A percentile compares a stretch with the other conserved stretches of the same genome.
Conservation (phyloP, 2,329 filamentous ascomycete genomes). For the Colletotrichum ledebouriae region DNA sequence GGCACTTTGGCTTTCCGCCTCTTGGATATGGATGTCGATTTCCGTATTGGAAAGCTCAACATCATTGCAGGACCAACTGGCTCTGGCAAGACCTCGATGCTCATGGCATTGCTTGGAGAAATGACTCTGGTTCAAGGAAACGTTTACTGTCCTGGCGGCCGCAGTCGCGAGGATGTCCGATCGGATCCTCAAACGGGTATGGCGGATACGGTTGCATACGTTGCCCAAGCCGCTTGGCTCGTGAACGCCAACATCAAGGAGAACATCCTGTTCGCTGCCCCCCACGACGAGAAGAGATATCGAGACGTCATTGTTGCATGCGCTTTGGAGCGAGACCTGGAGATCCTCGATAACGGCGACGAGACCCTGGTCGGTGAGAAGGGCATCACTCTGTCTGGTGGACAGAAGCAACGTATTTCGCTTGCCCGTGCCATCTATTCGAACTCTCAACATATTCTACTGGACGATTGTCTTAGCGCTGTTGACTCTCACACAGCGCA, state of each 20-base stretch:
- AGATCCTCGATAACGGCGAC: constrained; percentile 93
- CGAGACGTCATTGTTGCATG: constrained; percentile 90
- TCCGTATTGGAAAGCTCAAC: constrained; percentile 88
- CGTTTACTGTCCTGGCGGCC: constrained; percentile 87
- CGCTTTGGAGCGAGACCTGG: constrained; percentile 88
- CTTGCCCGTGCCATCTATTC: constrained; percentile 98
- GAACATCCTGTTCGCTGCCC: constrained; percentile 92
- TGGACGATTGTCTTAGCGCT: constrained; percentile 96
- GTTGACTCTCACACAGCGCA: constrained; percentile 98
- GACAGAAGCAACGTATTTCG: constrained; percentile 97
- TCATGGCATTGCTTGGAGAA: constrained; percentile 96
- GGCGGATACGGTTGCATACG: constrained; percentile 94
- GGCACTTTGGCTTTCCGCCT: constrained; percentile 84
- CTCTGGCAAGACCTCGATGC: constrained; percentile 92
- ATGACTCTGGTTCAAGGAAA: constrained; percentile 89
- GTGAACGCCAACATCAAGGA: constrained; percentile 96
- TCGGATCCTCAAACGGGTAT: constrained; percentile 86
- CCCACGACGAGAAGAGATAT: constrained; percentile 86
- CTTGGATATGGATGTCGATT: constrained; percentile 85
- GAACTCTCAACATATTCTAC: constrained; percentile 87
- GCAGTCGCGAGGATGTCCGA: constrained; percentile 86
- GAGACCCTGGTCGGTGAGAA: constrained; percentile 97
- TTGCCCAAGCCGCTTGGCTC: constrained; percentile 96
- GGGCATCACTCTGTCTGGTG: constrained; percentile 94
- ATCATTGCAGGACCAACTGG: constrained; percentile 94